phyloP scores from a whole-genome alignment of 2,329 filamentous ascomycete species.

The Karstenula rhodostoma region DNA sequence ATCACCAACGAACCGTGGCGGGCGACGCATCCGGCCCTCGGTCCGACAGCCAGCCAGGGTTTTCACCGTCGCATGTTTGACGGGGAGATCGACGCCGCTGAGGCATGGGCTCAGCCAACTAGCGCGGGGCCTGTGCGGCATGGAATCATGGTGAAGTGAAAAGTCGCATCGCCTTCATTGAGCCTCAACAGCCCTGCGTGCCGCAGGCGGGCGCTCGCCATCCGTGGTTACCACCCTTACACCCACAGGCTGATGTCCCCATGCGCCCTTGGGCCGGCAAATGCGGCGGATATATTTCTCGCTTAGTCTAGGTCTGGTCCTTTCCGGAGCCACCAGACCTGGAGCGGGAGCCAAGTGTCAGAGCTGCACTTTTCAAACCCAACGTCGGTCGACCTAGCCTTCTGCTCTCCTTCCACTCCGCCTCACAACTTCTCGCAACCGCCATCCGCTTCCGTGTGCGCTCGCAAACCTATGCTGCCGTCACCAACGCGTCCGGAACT shows the following conservation, averaged over 20 bases:
- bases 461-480: slow-evolving; percentile 22
- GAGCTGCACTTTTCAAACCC: slow-evolving; percentile 13
- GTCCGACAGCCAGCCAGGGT: neutral
- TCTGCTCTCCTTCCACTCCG: slow-evolving; percentile 14
- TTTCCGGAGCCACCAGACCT: slow-evolving; percentile 3
- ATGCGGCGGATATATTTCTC: slow-evolving; percentile 20
- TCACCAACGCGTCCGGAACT: slow-evolving; percentile 20
- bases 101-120: neutral
- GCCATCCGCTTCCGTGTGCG: neutral
- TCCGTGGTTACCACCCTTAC: slow-evolving; percentile 9
- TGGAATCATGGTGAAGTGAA: neutral
- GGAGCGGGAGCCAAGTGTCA: slow-evolving; percentile 16
- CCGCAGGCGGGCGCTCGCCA: slow-evolving; percentile 1
- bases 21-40: neutral
- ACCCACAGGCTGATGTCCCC: slow-evolving; percentile 22
- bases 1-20: neutral
- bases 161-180: neutral
- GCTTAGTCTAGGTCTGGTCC: slow-evolving; percentile 24
- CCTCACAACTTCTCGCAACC: neutral
- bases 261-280: slow-evolving; percentile 16
- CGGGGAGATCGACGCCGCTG: slow-evolving; percentile 3
- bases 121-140: slow-evolving; percentile 9
- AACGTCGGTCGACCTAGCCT: slow-evolving; percentile 12
- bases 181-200: slow-evolving; percentile 10
- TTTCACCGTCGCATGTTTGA: slow-evolving; percentile 1